phyloP scores from a whole-genome alignment of 2,329 filamentous ascomycete genomes.

The Polychaeton citri region DNA sequence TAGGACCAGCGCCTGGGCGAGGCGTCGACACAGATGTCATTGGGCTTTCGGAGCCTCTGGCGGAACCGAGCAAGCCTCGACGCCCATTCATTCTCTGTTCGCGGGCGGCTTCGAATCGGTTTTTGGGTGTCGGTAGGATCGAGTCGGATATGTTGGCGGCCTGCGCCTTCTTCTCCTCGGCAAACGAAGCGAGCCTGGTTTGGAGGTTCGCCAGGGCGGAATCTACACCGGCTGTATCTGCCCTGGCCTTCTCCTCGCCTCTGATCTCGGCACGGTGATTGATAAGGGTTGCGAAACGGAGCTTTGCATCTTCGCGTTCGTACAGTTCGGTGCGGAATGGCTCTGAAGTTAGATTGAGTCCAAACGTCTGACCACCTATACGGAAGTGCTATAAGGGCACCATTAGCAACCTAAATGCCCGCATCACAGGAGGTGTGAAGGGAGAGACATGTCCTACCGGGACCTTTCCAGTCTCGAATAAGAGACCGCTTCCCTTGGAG shows the following conservation, averaged over 20 bases:
- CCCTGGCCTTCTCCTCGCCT: slow-evolving; percentile 36
- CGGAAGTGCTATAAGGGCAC: slow-evolving; percentile 42
- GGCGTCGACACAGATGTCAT: slow-evolving; percentile 9
- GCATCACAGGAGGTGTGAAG: no score
- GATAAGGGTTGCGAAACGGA: slow-evolving; percentile 39
- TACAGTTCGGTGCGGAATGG: slow-evolving; percentile 47
- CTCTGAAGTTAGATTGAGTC: slow-evolving; percentile 40
- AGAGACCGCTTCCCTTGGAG: slow-evolving; percentile 13
- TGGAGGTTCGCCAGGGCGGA: slow-evolving; percentile 46
- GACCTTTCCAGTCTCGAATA: slow-evolving; percentile 20
- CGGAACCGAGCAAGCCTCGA: slow-evolving; percentile 13
- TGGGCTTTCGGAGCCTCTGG: slow-evolving; percentile 11
- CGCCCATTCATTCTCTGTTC: slow-evolving; percentile 13
- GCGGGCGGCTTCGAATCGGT: slow-evolving; percentile 17
- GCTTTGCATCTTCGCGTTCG: slow-evolving; percentile 22
- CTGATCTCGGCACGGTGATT: slow-evolving; percentile 37
- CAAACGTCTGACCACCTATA: slow-evolving; percentile 43
- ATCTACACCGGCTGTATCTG: slow-evolving; percentile 43
- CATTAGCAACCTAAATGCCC: slow-evolving; percentile 2
- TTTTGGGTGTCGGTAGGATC: slow-evolving; percentile 23
- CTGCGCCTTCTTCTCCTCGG: slow-evolving; percentile 48
- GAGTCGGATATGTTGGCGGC: slow-evolving; percentile 20
- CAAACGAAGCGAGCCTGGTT: slow-evolving; percentile 44
- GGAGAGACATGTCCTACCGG: slow-evolving; percentile 22
- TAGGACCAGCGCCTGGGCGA: slow-evolving; percentile 17